phyloP scores from a whole-genome alignment of 345 rosid genomes.

The Syzygium jambos region DNA sequence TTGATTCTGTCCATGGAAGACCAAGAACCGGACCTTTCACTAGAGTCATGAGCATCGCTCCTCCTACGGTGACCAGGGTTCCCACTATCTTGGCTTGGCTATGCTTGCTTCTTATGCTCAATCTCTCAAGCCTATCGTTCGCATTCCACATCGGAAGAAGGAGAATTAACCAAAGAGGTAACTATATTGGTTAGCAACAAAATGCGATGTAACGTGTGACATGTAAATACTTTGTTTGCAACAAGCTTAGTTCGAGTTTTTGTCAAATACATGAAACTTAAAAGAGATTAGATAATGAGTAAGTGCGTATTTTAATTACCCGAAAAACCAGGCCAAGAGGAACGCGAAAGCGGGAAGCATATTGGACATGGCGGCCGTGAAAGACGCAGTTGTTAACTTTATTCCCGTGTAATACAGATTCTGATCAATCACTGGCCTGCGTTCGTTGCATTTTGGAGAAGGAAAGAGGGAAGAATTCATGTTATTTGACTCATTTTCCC shows the following conservation, averaged over 20 bases:
- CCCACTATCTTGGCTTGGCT: constrained; percentile 88
- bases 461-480: not conserved
- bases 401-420: constrained; percentile 68
- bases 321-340: constrained; percentile 70
- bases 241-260: not conserved
- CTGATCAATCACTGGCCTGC: constrained; percentile 60
- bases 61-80: constrained; percentile 75
- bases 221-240: not conserved
- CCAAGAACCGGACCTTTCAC: constrained; percentile 48
- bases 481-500: not conserved
- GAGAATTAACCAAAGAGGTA: not conserved
- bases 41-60: constrained; percentile 85
- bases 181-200: not conserved
- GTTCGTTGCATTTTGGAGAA: not conserved
- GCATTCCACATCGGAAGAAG: not conserved
- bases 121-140: constrained; percentile 56
- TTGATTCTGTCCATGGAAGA: constrained; percentile 60
- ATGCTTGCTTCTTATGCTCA: constrained; percentile 37
- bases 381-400: constrained; percentile 84
- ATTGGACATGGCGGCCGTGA: constrained; percentile 70
- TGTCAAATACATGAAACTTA: not conserved
- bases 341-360: constrained; percentile 82
- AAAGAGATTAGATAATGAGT: not conserved
- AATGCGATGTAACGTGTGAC: not conserved
- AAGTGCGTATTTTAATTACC: constrained; percentile 21